Evolutionary conservation across 148 eudicot genomes (phyloP).

Genomic region (Mesembryanthemum crystallinum): DNA sequence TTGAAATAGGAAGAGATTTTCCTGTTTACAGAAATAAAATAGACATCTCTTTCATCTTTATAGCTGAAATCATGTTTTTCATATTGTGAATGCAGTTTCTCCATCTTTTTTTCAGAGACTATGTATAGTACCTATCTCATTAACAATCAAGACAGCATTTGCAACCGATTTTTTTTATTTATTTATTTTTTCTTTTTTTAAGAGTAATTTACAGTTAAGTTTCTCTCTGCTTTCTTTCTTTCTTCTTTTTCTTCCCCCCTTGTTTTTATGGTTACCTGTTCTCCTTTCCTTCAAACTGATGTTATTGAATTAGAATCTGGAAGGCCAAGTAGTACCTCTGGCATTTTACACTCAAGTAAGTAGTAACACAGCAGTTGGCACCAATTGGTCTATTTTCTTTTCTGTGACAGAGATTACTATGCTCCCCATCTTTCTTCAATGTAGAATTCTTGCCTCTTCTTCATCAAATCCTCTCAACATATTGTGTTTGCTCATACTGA

Average conservation of each 20-base stretch:
- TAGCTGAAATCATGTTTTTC: not conserved
- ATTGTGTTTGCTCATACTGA: not conserved
- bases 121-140: not conserved
- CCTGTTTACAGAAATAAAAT: not conserved
- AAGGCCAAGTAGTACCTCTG: not conserved
- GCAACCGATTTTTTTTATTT: not conserved
- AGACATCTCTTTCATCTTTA: not conserved
- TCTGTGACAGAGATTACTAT: not conserved
- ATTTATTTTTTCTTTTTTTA: too few relatives aligned
- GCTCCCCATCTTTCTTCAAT: not conserved
- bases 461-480: not conserved
- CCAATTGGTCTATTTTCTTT: not conserved
- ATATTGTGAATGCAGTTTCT: not conserved
- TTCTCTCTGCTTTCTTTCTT: too few relatives aligned
- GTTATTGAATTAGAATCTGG: not conserved
- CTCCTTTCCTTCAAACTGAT: not conserved
- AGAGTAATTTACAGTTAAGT: too few relatives aligned
- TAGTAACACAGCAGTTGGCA: not conserved
- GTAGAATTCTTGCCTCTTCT: not conserved
- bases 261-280: not conserved
- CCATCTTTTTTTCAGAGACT: too few relatives aligned
- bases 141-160: not conserved
- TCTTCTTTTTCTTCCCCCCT: too few relatives aligned
- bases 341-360: too few relatives aligned
- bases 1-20: not conserved